Conservation (phyloP, 2,329 filamentous ascomycete species). For the Cladosporium sp. region DNA sequence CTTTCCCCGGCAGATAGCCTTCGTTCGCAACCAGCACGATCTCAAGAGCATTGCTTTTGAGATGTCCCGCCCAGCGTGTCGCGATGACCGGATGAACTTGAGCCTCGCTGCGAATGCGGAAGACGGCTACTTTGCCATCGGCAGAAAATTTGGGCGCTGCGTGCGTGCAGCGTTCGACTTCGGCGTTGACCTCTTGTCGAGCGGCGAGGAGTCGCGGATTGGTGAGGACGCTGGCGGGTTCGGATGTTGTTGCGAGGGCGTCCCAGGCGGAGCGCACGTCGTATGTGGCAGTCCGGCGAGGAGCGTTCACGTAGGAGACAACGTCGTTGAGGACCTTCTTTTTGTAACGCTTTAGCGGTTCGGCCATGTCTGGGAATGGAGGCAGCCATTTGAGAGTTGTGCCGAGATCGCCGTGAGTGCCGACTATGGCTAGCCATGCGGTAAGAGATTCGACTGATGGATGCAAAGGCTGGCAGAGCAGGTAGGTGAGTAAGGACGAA, state of each 20-base stretch:
- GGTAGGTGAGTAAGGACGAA: conserved; percentile 64
- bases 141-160: conserved; percentile 64
- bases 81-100: conserved; percentile 70
- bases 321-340: conserved; percentile 66
- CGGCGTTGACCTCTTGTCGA: conserved; percentile 60
- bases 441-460: conserved; percentile 52
- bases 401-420: conserved; percentile 68
- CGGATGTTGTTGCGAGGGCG: conserved; percentile 54
- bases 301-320: conserved; percentile 66
- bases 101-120: conserved; percentile 61
- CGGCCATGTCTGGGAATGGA: conserved; percentile 67
- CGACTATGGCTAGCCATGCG: conserved; percentile 65
- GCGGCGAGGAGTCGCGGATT: conserved; percentile 56
- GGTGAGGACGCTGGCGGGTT: conserved; percentile 55
- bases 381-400: conserved; percentile 65
- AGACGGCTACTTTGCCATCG: conserved; percentile 64
- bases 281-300: conserved; percentile 62
- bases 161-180: conserved; percentile 64
- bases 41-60: conserved; percentile 61
- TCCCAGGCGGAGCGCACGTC: conserved; percentile 64
- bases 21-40: conserved; percentile 69
- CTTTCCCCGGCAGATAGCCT: conserved; percentile 63
- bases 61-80: conserved; percentile 64
- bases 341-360: conserved; percentile 61
- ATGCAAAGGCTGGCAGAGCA: conserved; percentile 62